phyloP scores from a whole-genome alignment of 2,329 filamentous ascomycete species.

The Pleoardoris graminearum region DNA sequence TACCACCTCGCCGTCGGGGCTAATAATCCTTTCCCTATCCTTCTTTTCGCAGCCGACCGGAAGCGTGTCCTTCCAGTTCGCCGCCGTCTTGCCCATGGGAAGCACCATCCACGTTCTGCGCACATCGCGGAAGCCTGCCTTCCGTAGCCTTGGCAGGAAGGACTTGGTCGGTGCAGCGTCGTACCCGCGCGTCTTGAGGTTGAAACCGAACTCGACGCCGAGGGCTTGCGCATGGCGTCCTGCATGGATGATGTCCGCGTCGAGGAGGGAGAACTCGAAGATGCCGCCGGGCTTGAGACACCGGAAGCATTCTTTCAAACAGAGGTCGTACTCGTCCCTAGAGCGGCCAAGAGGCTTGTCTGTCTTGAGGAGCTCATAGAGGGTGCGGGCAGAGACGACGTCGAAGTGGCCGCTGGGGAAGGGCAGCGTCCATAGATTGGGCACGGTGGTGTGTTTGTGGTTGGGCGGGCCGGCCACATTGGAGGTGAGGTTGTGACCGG shows the following conservation, averaged over 20 bases:
- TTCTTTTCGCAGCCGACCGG: constrained; percentile 38
- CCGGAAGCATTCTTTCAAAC: constrained; percentile 82
- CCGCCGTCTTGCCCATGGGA: constrained; percentile 67
- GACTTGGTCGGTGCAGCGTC: constrained; percentile 81
- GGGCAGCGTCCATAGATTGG: constrained; percentile 76
- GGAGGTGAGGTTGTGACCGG: constrained; percentile 42
- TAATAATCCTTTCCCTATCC: constrained; percentile 43
- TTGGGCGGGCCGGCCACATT: constrained; percentile 77
- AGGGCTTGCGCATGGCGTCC: constrained; percentile 79
- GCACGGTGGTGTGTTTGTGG: constrained; percentile 79
- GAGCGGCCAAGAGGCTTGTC: constrained; percentile 53
- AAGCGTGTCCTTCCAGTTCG: constrained; percentile 44
- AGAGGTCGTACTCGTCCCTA: constrained; percentile 84
- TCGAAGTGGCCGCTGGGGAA: constrained; percentile 89
- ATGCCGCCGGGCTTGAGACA: constrained; percentile 92
- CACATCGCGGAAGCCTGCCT: constrained; percentile 76
- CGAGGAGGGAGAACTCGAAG: constrained; percentile 86
- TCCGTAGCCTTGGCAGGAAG: constrained; percentile 74
- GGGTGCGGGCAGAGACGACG: constrained; percentile 83
- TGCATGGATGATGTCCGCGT: constrained; percentile 86
- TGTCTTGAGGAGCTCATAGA: constrained; percentile 80
- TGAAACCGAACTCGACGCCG: constrained; percentile 89
- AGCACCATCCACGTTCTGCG: constrained; percentile 88
- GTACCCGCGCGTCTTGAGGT: constrained; percentile 85
- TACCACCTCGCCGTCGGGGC: constrained; percentile 38